Evolutionary conservation across 2,329 filamentous ascomycete genomes (phyloP).

Genomic region (Penicillium polonicum): DNA sequence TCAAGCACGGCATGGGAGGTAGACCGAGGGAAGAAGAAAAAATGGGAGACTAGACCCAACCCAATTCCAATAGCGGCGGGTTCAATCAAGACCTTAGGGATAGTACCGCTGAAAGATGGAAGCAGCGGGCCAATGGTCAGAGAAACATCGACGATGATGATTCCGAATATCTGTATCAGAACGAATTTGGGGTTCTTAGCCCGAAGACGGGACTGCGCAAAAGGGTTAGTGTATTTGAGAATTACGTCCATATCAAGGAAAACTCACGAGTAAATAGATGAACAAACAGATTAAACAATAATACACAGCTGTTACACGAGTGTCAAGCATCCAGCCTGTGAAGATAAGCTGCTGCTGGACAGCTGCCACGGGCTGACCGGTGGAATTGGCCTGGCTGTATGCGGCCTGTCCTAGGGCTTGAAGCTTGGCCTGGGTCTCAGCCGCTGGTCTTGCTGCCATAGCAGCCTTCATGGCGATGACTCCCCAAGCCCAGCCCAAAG

Average conservation of each 20-base stretch:
- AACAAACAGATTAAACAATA: conserved; percentile 45
- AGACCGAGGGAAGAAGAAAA: conserved; percentile 53
- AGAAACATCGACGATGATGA: conserved; percentile 49
- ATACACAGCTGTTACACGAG: conserved; percentile 43
- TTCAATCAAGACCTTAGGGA: conserved; percentile 45
- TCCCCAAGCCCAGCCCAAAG: conserved; percentile 52
- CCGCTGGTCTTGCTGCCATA: conserved; percentile 42
- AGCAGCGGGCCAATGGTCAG: conserved; percentile 47
- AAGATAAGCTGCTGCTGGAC: conserved; percentile 43
- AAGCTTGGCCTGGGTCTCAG: conserved; percentile 38
- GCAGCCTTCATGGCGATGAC: conserved; percentile 52
- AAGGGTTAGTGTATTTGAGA: neutral
- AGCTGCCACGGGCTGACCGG: conserved; percentile 27
- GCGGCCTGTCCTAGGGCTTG: conserved; percentile 36
- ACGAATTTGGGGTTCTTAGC: conserved; percentile 49
- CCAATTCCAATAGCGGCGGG: conserved; percentile 50
- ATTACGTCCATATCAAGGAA: neutral
- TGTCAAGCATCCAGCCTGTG: conserved; percentile 50
- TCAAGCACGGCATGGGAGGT: conserved; percentile 48
- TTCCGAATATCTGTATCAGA: conserved; percentile 49
- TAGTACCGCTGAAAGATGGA: conserved; percentile 41
- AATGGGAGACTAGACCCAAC: conserved; percentile 45
- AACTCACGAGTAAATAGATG: conserved; percentile 43
- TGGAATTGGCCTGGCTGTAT: conserved; percentile 34
- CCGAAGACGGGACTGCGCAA: conserved; percentile 42